Evolutionary conservation across 108 stramenopile genomes (phyloP), one percentile per base, ranked within the genome.

Genomic region (Nitzschia sp.): DNA sequence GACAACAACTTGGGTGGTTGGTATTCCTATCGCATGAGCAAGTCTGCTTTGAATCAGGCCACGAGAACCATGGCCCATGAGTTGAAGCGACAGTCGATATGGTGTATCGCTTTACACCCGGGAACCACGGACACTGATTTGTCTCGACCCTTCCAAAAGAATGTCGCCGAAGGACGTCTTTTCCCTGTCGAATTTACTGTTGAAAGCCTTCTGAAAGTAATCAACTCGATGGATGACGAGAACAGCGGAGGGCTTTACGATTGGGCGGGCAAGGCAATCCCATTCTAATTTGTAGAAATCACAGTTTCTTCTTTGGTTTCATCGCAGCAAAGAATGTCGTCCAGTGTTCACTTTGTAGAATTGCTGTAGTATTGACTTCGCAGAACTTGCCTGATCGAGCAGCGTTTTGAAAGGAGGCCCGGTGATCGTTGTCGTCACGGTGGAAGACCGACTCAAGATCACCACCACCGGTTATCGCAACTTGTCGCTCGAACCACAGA

Each of bases 101-200:
- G 82, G 77, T 66, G 75, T 34, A 76, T 95, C 28, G 90, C 87
- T 0, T 64, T 96, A 38, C 96, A 98, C 82, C 97, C 97, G 9
- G 97, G 97, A 24, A 98, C 96, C 1, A 96, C 96, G 0, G 82
- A 94, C 46, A 97, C 97, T 17, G 95, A 90, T 57, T 73, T 98
- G 58, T 93, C 91, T 53, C 54, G 78, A 63, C 97, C 97, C 1
- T 97, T 97, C 70, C 94, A 94, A 64, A 74, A 61, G 19, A 92
- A 92, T 72, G 94, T 96, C 21, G 74, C 68, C 34, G 82, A 83
- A 38, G 90, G 85, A 26, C 79, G 89, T 54, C 79, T 97, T 3
- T 97, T 96, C 60, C 82, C 85, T 2, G 82, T 81, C 1, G 80
- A 87, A 1, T 89, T 85, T 57, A 91, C 93, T 9, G 85, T 82